A percentile compares a stretch with the other conserved stretches of the same genome.
phyloP scores from a whole-genome alignment of 1,284 basidiomycete species.

The Boletus semigastroideus region DNA sequence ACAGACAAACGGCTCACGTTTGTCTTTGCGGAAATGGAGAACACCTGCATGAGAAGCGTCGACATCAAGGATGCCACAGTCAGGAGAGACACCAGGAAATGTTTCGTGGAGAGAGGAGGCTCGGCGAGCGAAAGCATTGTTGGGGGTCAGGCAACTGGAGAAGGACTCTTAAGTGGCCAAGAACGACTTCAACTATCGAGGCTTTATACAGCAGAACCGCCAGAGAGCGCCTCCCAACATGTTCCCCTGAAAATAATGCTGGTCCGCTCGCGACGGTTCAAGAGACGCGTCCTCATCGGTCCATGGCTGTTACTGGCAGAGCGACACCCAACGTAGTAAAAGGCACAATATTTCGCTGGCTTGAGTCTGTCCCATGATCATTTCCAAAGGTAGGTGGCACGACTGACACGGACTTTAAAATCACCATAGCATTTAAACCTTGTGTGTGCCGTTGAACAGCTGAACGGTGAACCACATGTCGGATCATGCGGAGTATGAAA shows the following conservation, averaged over 20 bases:
- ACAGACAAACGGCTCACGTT: conserved; percentile 24
- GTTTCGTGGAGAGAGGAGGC: not conserved
- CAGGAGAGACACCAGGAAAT: not conserved
- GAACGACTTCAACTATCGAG: not conserved
- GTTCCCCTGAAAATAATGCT: not conserved
- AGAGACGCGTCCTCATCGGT: conserved; percentile 16
- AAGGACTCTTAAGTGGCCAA: not conserved
- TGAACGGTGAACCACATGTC: too few relatives aligned
- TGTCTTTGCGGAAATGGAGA: conserved; percentile 23
- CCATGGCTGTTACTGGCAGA: not conserved
- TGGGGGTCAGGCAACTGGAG: not conserved
- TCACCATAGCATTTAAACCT: too few relatives aligned
- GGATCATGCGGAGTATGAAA: too few relatives aligned
- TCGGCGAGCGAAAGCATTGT: not conserved
- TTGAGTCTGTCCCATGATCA: not conserved
- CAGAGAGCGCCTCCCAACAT: not conserved
- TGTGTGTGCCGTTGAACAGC: too few relatives aligned
- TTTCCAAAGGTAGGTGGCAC: not conserved
- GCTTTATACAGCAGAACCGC: conserved; percentile 13
- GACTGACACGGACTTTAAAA: not conserved
- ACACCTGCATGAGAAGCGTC: conserved; percentile 9
- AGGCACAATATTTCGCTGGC: too few relatives aligned
- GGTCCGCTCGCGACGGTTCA: not conserved
- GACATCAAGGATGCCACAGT: not conserved
- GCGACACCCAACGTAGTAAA: not conserved